Base-by-base conservation (phyloP, 2,329 filamentous ascomycete species). In the Exutisphaerella laricina region DNA sequence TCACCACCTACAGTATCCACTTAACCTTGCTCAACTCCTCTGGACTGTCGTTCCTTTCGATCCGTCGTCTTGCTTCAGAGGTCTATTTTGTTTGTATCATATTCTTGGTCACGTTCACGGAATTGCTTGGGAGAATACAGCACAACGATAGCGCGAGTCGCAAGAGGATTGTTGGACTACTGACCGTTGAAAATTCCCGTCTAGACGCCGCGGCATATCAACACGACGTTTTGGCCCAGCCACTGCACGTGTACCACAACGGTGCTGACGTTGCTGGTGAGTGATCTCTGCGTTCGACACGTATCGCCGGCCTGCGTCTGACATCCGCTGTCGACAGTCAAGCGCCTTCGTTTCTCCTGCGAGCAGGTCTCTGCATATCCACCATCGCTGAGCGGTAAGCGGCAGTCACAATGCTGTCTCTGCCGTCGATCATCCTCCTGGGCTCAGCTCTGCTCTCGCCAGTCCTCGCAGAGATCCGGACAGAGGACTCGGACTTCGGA, bases 381-480 rank as follows among this genome's bases (percentile, higher is more conserved):
- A 13, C 34, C 7, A 13, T 33, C 18, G 21, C 26, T 38, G 13
- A 22, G 18, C 23, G 13, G 9, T 18, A 26, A 20, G 33, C 22
- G 20, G 9, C 39, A 31, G 13, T 18, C 12, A 39, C 41, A 23
- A 72, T 72, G 70, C 60, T 59, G 38, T 65, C 63, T 20, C 47
- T 67, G 36, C 64, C 64, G 40, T 63, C 66, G 41, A 55, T 70
- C 23, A 48, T 70, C 23, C 43, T 63, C 18, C 51, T 67, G 29
- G 57, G 60, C 23, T 56, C 67, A 36, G 64, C 67, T 13, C 47
- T 70, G 36, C 57, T 63, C 20, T 62, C 61, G 42, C 57, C 64
- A 31, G 48, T 48, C 56, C 30, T 54, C 52, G 48, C 58, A 40
- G 45, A 58, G 37, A 35, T 17, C 10, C 28, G 18, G 20, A 26